Conservation (phyloP, 1,284 basidiomycete genomes). For the Naganishia sp. region DNA sequence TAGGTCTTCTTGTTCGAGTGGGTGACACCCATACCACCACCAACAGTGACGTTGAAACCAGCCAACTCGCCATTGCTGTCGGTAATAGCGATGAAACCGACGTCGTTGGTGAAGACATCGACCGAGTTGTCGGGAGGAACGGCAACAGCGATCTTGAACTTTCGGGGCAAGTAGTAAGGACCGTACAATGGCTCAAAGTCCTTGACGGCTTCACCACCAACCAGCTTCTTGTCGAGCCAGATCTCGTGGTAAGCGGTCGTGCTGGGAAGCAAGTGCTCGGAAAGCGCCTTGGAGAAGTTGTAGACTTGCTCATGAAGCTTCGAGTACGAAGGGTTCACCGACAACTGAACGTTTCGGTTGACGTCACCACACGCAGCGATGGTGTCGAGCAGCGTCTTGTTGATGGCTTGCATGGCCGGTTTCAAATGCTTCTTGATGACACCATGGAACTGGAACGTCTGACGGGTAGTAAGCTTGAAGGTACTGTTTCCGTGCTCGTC, state of each 20-base stretch:
- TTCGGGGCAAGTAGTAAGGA: slow-evolving; percentile 93
- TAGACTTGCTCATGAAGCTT: slow-evolving; percentile 82
- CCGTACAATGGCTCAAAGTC: slow-evolving; percentile 97
- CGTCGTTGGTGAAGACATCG: slow-evolving; percentile 93
- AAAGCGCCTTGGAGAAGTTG: slow-evolving; percentile 81
- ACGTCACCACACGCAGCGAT: slow-evolving; percentile 98
- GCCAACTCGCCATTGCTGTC: slow-evolving; percentile 69
- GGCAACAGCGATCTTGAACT: slow-evolving; percentile 98
- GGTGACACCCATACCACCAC: slow-evolving; percentile 99
- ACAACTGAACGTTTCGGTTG: slow-evolving; percentile 86
- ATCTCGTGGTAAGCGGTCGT: slow-evolving; percentile 98
- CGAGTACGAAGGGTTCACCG: slow-evolving; percentile 84
- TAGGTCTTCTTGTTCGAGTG: slow-evolving; percentile 99
- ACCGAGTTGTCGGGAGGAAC: slow-evolving; percentile 97
- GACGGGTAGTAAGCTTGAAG: slow-evolving; percentile 95
- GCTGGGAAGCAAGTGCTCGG: slow-evolving; percentile 82
- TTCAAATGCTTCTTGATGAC: slow-evolving; percentile 95
- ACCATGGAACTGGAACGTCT: slow-evolving; percentile 99
- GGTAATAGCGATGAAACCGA: slow-evolving; percentile 92
- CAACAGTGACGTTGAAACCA: slow-evolving; percentile 87
- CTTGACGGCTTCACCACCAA: slow-evolving; percentile 85
- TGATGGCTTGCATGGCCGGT: slow-evolving; percentile 94
- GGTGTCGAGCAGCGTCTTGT: slow-evolving; percentile 87
- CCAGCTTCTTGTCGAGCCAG: slow-evolving; percentile 95
- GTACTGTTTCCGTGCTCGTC: slow-evolving; percentile 93